These are phyloP conservation scores for Vaccinium myrtillus DNA, from an alignment of 148 eudicot species.

Conservation along the genomic window DNA sequence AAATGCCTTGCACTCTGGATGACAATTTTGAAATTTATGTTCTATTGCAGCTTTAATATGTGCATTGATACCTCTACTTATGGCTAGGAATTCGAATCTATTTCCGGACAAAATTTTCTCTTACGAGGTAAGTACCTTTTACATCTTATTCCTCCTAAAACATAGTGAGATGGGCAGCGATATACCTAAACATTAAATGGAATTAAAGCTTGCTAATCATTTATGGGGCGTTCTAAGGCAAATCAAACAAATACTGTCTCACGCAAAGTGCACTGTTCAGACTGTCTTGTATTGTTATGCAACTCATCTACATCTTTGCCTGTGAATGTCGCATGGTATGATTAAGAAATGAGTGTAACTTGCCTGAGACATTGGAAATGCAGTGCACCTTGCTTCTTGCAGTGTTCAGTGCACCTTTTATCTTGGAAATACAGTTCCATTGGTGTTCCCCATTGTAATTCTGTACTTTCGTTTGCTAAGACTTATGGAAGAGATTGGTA, in stretches of 20 bases:
- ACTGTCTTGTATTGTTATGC: conserved; percentile 4
- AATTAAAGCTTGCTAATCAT: neutral
- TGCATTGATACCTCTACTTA: conserved; percentile 82
- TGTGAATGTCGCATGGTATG: neutral
- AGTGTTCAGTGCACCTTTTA: neutral
- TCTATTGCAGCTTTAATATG: conserved; percentile 75
- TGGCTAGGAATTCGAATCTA: conserved; percentile 71
- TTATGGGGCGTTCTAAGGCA: neutral
- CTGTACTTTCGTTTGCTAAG: neutral
- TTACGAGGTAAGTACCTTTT: conserved; percentile 60
- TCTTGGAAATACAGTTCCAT: neutral
- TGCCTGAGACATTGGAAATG: no score
- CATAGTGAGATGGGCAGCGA: neutral
- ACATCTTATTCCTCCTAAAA: neutral
- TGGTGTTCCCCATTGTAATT: neutral
- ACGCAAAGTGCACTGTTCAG: neutral
- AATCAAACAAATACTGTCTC: neutral
- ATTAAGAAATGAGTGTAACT: neutral
- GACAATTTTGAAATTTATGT: neutral
- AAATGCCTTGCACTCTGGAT: neutral
- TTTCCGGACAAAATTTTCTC: conserved; percentile 75
- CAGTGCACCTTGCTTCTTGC: no score
- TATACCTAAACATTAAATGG: neutral
- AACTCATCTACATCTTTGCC: neutral
- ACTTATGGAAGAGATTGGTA: neutral